phyloP scores from a whole-genome alignment of 495 filamentous ascomycete species.

The Aspergillus nidulans region DNA sequence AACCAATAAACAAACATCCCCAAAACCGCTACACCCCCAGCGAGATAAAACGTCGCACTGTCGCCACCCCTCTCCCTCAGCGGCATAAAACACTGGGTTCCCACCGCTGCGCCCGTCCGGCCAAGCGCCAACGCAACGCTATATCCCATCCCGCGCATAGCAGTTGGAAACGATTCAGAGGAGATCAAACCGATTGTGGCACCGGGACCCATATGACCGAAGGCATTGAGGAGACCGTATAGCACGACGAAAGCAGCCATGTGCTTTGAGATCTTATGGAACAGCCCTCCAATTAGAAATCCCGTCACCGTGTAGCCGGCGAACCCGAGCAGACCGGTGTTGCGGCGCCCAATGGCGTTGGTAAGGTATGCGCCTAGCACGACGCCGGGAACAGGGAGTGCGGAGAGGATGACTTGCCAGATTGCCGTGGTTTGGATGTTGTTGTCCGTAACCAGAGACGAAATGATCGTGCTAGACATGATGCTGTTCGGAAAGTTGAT shows the following conservation, averaged over 20 bases:
- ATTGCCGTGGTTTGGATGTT: conserved; percentile 31
- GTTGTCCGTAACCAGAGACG: conserved; percentile 28
- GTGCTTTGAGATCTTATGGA: conserved; percentile 24
- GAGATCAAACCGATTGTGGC: conserved; percentile 34
- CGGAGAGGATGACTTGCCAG: conserved; percentile 36
- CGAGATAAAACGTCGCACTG: conserved; percentile 32
- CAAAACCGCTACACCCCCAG: conserved; percentile 26
- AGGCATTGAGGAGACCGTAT: conserved; percentile 33
- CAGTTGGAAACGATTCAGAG: conserved; percentile 32
- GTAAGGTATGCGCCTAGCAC: conserved; percentile 31
- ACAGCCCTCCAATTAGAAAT: conserved; percentile 32
- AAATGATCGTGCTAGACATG: conserved; percentile 39
- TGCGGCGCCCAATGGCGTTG: conserved; percentile 28
- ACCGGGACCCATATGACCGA: conserved; percentile 35
- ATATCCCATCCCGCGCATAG: conserved; percentile 35
- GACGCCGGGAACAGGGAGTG: conserved; percentile 33
- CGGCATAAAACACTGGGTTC: conserved; percentile 33
- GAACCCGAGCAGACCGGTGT: conserved; percentile 33
- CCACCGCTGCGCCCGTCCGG: conserved; percentile 31
- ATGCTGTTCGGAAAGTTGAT: conserved; percentile 37
- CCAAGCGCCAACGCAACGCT: conserved; percentile 34
- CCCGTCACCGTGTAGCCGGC: conserved; percentile 30
- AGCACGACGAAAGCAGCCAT: conserved; percentile 36
- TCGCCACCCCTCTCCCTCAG: conserved; percentile 24
- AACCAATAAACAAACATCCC: conserved; percentile 30